Base-by-base conservation (phyloP, 345 rosid species). In the Viola odorata region DNA sequence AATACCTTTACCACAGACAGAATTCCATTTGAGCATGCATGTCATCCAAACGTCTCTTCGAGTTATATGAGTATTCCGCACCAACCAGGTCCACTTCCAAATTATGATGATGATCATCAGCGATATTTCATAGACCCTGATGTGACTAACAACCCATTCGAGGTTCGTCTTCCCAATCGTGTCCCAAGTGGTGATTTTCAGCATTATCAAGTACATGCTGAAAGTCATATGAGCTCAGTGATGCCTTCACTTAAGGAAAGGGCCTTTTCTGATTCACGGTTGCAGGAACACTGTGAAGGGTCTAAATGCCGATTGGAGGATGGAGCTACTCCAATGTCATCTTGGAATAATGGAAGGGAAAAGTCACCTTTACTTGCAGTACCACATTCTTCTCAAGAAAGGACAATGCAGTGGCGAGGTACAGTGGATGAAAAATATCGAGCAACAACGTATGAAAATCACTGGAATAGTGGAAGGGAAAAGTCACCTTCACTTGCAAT, bases 221-320 rank as follows among this genome's bases (percentile, higher is more conserved):
- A 63, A 62, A 73, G 62, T 55, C 69, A 73, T 67, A 41, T 12
- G 12, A 75, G 54, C 48, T 55, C 73, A 13, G 74, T 58, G 60
- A 69, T 60, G 65, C 62, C 69, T 51, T 57, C 37, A 44, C 75
- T 77, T 37, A 81, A 37, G 80, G 89, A 80, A 63, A 78, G 82
- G 69, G 72, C 81, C 63, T 70, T 76, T 51, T 84, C 89, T 39
- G 89, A 86, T 64, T 77, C 89, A 2, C 72, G 58, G 58, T 75
- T 87, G 63, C 73, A 65, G 54, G 82, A 57, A 49, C 83, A 66
- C 60, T 77, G 78, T 41, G 80, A 74, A 64, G 69, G 37, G 57
- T 53, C 64, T 1, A 58, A 15, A 38, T 52, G 41, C 44, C 38
- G 42, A 50, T 45, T 69, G 60, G 75, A 66, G 50, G 71, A 80